Base-by-base conservation (phyloP, 306 rosid species). In the Vigna unguiculata region DNA sequence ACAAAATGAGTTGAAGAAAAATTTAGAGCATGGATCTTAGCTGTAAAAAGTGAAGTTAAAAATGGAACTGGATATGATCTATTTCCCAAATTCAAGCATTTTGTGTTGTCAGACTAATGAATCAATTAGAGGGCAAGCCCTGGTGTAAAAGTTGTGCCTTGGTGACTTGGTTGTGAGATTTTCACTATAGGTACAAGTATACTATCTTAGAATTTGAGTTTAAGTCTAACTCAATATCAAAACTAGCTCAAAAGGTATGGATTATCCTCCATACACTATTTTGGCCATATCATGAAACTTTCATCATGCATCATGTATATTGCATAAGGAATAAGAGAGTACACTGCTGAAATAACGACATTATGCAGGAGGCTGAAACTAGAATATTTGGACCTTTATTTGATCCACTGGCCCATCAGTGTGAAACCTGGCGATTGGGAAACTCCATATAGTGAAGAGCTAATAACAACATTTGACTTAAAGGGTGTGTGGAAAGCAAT, bases 321-420 rank as follows among this genome's bases (percentile, higher is more conserved):
- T 53, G 4, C 21, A 14, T 6, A 60, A 30, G 22, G 13, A 60
- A 60, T 40, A 13, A 12, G 38, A 57, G 41, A 60, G 16, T 60
- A 30, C 5, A 60, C 15, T 60, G 4, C 6, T 36, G 9, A 45
- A 47, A 58, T 32, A 25, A 22, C 70, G 71, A 4, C 40, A 69
- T 34, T 15, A 7, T 64, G 52, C 66, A 86, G 87, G 79, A 21
- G 45, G 24, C 47, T 83, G 55, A 74, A 78, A 58, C 53, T 83
- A 74, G 87, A 86, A 9, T 86, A 78, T 58, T 57, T 83, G 30
- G 87, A 86, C 25, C 84, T 83, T 10, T 81, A 78, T 78, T 73
- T 86, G 40, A 22, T 86, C 61, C 90, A 81, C 46, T 83, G 75
- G 68, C 90, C 87, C 22, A 53, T 83, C 15, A 86, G 84, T 72